phyloP scores from a whole-genome alignment of 768 basidiomycete genomes.

The Pleurotus cornucopiae region DNA sequence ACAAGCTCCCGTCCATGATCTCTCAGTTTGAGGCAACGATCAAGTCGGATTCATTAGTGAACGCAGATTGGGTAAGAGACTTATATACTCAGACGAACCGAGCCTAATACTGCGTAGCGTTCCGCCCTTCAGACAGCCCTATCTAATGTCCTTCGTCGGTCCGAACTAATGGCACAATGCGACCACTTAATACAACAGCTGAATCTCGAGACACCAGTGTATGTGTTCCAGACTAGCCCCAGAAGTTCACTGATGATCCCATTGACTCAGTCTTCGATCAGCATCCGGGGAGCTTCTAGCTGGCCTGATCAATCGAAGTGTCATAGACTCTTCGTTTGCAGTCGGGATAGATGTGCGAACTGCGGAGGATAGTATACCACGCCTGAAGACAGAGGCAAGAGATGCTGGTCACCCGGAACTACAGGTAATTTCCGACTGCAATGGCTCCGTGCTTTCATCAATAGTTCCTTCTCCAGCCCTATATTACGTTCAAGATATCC shows the following conservation, averaged over 20 bases:
- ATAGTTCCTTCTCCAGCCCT: conserved; percentile 32
- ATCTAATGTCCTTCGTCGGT: conserved; percentile 40
- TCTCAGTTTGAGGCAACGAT: conserved; percentile 50
- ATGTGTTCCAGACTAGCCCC: conserved; percentile 21
- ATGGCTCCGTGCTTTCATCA: conserved; percentile 8
- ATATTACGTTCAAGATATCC: conserved; percentile 55
- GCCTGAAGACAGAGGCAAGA: conserved; percentile 54
- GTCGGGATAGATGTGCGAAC: conserved; percentile 48
- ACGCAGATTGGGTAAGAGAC: conserved; percentile 54
- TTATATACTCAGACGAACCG: background rate
- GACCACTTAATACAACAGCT: conserved; percentile 38
- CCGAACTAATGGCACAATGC: conserved; percentile 53
- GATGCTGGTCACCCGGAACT: conserved; percentile 52
- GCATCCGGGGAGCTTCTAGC: conserved; percentile 49
- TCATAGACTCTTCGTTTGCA: conserved; percentile 53
- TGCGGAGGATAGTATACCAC: conserved; percentile 41
- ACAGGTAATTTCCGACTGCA: conserved; percentile 33
- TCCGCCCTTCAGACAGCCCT: conserved; percentile 47
- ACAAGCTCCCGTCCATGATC: conserved; percentile 60
- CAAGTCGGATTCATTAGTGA: conserved; percentile 45
- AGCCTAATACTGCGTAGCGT: conserved; percentile 21
- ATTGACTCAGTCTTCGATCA: conserved; percentile 23
- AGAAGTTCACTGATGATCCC: conserved; percentile 19
- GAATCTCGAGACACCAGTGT: conserved; percentile 14
- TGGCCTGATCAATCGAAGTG: conserved; percentile 46